Conservation (phyloP, 1,139 yeast species). For the Protomyces arabidopsidicola region DNA sequence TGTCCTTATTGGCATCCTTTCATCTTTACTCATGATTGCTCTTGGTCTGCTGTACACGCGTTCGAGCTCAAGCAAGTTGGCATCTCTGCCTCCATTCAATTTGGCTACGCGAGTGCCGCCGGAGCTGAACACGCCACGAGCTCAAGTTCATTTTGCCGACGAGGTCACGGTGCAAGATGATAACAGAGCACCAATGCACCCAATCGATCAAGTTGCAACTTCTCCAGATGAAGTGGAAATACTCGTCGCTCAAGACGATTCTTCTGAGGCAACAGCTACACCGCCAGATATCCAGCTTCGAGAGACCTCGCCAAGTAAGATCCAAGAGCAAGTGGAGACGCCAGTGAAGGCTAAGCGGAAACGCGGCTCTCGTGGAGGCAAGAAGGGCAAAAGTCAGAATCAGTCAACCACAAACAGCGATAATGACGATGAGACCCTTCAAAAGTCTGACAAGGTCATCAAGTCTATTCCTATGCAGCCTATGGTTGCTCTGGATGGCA, state of each 20-base stretch:
- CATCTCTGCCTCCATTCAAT: not conserved
- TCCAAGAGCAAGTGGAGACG: not conserved
- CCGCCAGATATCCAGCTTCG: not conserved
- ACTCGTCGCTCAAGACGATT: not conserved
- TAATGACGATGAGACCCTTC: not conserved
- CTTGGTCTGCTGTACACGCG: not conserved
- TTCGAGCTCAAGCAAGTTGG: not conserved
- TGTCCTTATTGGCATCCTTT: not conserved
- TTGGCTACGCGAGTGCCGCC: not conserved
- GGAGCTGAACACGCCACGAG: not conserved
- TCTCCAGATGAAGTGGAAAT: not conserved
- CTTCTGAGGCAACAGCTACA: not conserved
- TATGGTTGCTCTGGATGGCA: not conserved
- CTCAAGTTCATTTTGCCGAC: not conserved
- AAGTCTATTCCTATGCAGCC: conserved; percentile 15
- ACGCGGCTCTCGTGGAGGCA: conserved; percentile 25
- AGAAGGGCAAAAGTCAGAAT: not conserved
- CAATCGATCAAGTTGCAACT: not conserved
- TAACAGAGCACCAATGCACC: not conserved
- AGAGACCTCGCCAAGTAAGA: not conserved
- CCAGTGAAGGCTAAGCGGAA: conserved; percentile 16
- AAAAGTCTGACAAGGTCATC: not conserved
- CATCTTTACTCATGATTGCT: not conserved
- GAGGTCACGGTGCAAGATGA: not conserved
- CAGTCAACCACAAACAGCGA: not conserved